Percentiles rank a stretch among this genome's conserved stretches.
Conservation (phyloP, 2,329 filamentous ascomycete species). For the Phaeosphaeriaceae sp. region DNA sequence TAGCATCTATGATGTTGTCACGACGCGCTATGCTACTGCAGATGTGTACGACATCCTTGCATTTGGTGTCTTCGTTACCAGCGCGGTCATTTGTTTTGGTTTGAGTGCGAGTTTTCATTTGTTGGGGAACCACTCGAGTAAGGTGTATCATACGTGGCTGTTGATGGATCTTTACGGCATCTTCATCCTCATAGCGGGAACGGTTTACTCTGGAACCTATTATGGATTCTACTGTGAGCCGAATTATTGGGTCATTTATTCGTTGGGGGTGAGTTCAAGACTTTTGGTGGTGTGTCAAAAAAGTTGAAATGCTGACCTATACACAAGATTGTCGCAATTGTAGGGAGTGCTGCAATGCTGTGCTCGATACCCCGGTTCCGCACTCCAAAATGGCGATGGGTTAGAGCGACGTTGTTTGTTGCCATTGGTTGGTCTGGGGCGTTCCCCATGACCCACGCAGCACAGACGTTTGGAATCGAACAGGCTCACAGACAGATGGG, state of each 20-base stretch:
- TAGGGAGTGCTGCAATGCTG: conserved; percentile 3
- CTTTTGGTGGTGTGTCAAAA: background rate
- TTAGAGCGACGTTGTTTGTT: conserved; percentile 8
- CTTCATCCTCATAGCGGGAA: conserved; percentile 8
- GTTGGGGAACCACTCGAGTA: conserved; percentile 8
- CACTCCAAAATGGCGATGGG: conserved; percentile 10
- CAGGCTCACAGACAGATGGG: conserved; percentile 13
- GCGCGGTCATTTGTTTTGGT: conserved; percentile 7
- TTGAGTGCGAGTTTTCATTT: conserved; percentile 10
- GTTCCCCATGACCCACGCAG: conserved; percentile 13
- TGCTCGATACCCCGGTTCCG: conserved; percentile 9
- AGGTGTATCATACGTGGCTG: conserved; percentile 9
- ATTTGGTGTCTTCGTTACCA: conserved; percentile 6
- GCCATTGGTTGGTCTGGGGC: conserved; percentile 12
- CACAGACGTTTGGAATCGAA: conserved; percentile 9
- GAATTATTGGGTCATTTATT: conserved; percentile 10
- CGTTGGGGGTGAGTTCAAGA: background rate
- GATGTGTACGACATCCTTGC: conserved; percentile 6
- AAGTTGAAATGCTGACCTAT: background rate
- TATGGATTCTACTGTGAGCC: conserved; percentile 10
- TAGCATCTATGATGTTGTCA: conserved; percentile 1
- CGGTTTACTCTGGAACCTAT: conserved; percentile 12
- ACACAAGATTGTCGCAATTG: conserved; percentile 1
- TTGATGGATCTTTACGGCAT: conserved; percentile 9
- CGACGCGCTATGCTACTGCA: conserved; percentile 2